Evolutionary conservation across 176 grass and related monocot species (phyloP).

Genomic region (Eragrostis nindensis): DNA sequence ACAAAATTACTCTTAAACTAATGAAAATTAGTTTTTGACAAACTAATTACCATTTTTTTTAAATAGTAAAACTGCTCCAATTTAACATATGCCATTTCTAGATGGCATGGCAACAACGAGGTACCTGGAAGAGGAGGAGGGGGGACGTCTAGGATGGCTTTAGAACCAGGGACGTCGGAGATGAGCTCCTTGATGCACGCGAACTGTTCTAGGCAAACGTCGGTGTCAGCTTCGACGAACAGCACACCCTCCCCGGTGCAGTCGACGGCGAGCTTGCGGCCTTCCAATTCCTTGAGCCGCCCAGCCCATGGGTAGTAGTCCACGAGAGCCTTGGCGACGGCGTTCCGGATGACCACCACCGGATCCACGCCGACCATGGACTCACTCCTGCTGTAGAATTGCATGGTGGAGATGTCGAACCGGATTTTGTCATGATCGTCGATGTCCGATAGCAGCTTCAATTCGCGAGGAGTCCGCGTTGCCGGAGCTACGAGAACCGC

Average conservation of each 20-base stretch:
- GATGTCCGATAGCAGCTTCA: conserved; percentile 85
- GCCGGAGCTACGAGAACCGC: conserved; percentile 62
- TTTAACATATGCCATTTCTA: too few species aligned
- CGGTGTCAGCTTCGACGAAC: conserved; percentile 75
- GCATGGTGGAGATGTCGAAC: conserved; percentile 72
- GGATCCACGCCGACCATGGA: conserved; percentile 49
- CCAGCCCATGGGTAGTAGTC: conserved; percentile 85
- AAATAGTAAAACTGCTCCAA: too few species aligned
- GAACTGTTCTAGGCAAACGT: conserved; percentile 72
- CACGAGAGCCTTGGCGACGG: conserved; percentile 71
- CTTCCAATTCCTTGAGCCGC: conserved; percentile 54
- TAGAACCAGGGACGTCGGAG: conserved; percentile 63
- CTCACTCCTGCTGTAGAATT: conserved; percentile 58
- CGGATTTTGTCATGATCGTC: conserved; percentile 77
- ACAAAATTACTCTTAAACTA: too few species aligned
- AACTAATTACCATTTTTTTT: too few species aligned
- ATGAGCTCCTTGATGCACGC: conserved; percentile 70
- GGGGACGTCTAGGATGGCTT: conserved; percentile 55
- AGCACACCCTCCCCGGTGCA: conserved; percentile 79
- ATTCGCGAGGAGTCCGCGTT: conserved; percentile 50
- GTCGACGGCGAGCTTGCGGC: conserved; percentile 74
- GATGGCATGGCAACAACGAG: too few species aligned
- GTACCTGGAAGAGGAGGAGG: conserved; percentile 72
- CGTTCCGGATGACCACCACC: conserved; percentile 56
- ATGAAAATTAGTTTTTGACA: too few species aligned